These are phyloP conservation scores for Luffa aegyptiaca DNA, from an alignment of 306 rosid genomes.

Conservation along the genomic window DNA sequence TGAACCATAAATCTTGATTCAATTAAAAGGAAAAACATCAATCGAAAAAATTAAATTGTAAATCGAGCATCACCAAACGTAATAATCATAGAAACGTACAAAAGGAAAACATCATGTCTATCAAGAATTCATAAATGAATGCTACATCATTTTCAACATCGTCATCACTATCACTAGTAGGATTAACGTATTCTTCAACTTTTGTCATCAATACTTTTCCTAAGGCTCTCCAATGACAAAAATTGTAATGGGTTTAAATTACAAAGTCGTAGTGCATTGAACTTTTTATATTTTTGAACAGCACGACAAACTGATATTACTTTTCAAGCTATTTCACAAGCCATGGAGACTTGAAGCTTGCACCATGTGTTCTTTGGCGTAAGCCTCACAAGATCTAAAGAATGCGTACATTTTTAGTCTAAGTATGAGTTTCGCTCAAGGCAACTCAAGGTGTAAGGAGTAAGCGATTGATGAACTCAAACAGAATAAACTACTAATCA, in stretches of 20 bases:
- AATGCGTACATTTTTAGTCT: not conserved
- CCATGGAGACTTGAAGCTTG: not conserved
- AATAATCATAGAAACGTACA: not conserved
- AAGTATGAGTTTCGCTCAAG: not conserved
- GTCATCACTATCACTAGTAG: not conserved
- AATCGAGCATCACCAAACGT: not conserved
- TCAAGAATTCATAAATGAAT: not conserved
- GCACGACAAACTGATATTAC: not conserved
- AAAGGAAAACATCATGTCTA: not conserved
- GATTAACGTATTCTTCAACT: not conserved
- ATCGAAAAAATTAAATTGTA: not conserved
- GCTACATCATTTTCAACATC: not conserved
- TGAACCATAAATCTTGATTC: not conserved
- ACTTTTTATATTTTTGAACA: not conserved
- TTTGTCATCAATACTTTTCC: not conserved
- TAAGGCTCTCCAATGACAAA: not conserved
- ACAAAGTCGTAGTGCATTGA: not conserved
- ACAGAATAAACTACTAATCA: not conserved
- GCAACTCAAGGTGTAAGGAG: not conserved
- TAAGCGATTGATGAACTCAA: not conserved
- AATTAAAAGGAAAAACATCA: not conserved
- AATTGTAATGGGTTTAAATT: not conserved
- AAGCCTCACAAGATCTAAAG: not conserved
- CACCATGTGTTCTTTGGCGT: not conserved
- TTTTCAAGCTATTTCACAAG: not conserved